Percentiles rank a stretch among this genome's conserved stretches.
phyloP scores from a whole-genome alignment of 495 filamentous ascomycete species.

The Rhypophila decipiens region DNA sequence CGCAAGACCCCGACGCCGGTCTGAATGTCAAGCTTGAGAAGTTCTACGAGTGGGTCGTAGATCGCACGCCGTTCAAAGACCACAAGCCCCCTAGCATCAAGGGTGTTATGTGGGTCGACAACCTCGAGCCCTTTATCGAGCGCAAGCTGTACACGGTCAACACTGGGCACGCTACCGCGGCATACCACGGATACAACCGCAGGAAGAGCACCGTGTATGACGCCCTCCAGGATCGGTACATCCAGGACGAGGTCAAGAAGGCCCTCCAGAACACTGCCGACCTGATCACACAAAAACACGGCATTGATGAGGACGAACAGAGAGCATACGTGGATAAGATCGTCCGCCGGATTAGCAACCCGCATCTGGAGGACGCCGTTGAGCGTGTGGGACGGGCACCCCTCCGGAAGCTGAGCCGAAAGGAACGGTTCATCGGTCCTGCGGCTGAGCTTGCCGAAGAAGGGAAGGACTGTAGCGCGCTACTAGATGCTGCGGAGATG shows the following conservation, averaged over 20 bases:
- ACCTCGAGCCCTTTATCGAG: conserved; percentile 93
- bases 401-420: conserved; percentile 81
- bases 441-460: conserved; percentile 76
- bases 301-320: conserved; percentile 70
- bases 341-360: conserved; percentile 86
- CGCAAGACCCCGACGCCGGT: conserved; percentile 68
- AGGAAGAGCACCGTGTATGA: conserved; percentile 85
- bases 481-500: conserved; percentile 76
- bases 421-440: conserved; percentile 93
- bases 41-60: conserved; percentile 98
- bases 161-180: conserved; percentile 93
- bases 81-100: conserved; percentile 56
- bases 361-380: conserved; percentile 84
- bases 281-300: conserved; percentile 82
- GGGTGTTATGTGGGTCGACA: conserved; percentile 85
- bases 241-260: conserved; percentile 66
- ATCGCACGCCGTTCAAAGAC: conserved; percentile 67
- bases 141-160: conserved; percentile 99
- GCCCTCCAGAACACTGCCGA: conserved; percentile 74
- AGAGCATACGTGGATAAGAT: conserved; percentile 87
- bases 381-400: conserved; percentile 95
- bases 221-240: conserved; percentile 58
- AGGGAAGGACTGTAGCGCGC: conserved; percentile 58
- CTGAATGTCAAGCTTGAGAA: conserved; percentile 93
- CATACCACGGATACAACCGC: conserved; percentile 84